phyloP scores from a whole-genome alignment of 1,284 basidiomycete genomes.

The Microbotryum violaceum region DNA sequence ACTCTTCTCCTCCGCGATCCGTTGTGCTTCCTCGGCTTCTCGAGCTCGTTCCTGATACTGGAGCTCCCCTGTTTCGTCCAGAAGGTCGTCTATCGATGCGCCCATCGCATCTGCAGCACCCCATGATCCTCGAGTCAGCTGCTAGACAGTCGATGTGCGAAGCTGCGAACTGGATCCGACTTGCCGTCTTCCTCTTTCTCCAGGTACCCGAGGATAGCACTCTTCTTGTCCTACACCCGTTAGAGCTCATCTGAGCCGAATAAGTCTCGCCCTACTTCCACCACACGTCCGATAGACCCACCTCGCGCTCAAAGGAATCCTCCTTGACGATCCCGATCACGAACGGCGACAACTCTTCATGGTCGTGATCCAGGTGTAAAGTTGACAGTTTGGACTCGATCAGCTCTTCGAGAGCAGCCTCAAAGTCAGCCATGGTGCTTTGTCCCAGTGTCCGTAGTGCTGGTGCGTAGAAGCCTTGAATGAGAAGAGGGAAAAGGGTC shows the following conservation, averaged over 20 bases:
- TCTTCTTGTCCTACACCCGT: slow-evolving; percentile 23
- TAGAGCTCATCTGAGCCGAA: not conserved
- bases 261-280: too few relatives aligned
- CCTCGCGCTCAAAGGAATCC: slow-evolving; percentile 24
- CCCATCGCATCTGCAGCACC: slow-evolving; percentile 4
- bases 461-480: too few relatives aligned
- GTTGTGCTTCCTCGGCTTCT: slow-evolving; percentile 7
- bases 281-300: not conserved
- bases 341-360: slow-evolving; percentile 12
- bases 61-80: slow-evolving; percentile 11
- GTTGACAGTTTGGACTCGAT: slow-evolving; percentile 13
- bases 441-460: too few relatives aligned
- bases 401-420: slow-evolving; percentile 12
- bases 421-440: not conserved
- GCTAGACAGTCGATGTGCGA: not conserved
- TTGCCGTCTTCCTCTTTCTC: slow-evolving; percentile 25
- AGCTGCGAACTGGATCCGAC: not conserved
- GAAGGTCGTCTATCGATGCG: slow-evolving; percentile 8
- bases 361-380: slow-evolving; percentile 16
- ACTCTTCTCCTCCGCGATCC: slow-evolving; percentile 5
- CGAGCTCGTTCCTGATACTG: slow-evolving; percentile 7
- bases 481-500: too few relatives aligned
- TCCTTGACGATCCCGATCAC: slow-evolving; percentile 22
- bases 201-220: slow-evolving; percentile 26
- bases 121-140: not conserved